Evolutionary conservation across 1,284 basidiomycete genomes (phyloP).

Genomic region (Wallemia ichthyophaga): DNA sequence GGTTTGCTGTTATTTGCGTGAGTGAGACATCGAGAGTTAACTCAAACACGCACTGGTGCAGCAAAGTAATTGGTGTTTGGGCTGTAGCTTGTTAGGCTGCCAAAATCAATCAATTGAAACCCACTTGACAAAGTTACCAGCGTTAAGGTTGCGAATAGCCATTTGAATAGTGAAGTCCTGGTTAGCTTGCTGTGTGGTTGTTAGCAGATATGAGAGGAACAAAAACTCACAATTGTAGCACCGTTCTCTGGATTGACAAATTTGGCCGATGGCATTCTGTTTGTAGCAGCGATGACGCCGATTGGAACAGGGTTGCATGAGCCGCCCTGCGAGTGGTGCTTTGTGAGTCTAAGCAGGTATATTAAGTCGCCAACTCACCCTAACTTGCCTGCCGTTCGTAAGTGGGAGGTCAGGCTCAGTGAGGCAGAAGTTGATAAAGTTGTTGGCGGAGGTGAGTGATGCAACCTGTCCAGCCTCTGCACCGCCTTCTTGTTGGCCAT

Average conservation of each 20-base stretch:
- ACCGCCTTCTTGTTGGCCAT: neutral
- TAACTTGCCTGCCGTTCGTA: constrained; percentile 15
- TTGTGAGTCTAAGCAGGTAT: too few relatives aligned
- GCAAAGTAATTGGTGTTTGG: constrained; percentile 30
- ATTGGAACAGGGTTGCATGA: constrained; percentile 35
- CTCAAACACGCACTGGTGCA: constrained; percentile 31
- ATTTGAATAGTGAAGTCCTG: constrained; percentile 27
- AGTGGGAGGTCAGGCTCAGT: constrained; percentile 10
- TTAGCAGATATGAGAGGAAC: too few relatives aligned
- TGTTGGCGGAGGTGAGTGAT: constrained; percentile 12
- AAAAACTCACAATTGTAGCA: constrained; percentile 18
- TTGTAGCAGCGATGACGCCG: constrained; percentile 19
- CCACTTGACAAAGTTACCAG: constrained; percentile 28
- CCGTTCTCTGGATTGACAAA: constrained; percentile 28
- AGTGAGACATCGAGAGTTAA: neutral
- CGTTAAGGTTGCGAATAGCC: constrained; percentile 25
- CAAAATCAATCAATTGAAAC: neutral
- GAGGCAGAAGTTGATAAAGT: constrained; percentile 13
- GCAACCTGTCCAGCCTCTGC: constrained; percentile 12
- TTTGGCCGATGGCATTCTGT: constrained; percentile 22
- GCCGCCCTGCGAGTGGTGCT: constrained; percentile 15
- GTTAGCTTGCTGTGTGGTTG: constrained; percentile 16
- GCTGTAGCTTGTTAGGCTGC: constrained; percentile 7
- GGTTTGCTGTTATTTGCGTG: constrained; percentile 1
- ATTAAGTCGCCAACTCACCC: too few relatives aligned